Evolutionary conservation across 305 asterid species (phyloP).

Genomic region (Plantago coronopus): DNA sequence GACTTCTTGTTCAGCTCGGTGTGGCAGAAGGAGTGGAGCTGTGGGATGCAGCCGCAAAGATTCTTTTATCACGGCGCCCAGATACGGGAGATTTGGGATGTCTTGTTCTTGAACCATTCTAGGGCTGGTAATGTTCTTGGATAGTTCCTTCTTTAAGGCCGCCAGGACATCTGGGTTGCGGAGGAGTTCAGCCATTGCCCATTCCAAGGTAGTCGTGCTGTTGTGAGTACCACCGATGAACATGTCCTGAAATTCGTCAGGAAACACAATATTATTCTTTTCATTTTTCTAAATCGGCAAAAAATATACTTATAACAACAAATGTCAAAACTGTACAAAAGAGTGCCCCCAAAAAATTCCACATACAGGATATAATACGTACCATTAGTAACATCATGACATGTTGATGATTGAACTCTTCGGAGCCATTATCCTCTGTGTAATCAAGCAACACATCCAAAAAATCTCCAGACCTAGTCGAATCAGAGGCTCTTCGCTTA

Average conservation of each 20-base stretch:
- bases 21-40: slow-evolving; percentile 27
- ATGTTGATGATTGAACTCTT: slow-evolving; percentile 11
- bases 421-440: slow-evolving; percentile 15
- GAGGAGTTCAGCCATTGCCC: slow-evolving; percentile 30
- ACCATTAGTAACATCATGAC: slow-evolving; percentile 28
- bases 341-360: no score
- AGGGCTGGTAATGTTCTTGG: no score
- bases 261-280: no score
- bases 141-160: no score
- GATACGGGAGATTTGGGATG: slow-evolving; percentile 14
- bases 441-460: slow-evolving; percentile 29
- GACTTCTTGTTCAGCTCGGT: slow-evolving; percentile 13
- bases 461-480: slow-evolving; percentile 16
- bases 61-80: slow-evolving; percentile 22
- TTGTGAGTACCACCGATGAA: slow-evolving; percentile 26
- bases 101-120: slow-evolving; percentile 19
- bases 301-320: no score
- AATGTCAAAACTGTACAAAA: no score
- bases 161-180: slow-evolving; percentile 14
- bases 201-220: slow-evolving; percentile 23
- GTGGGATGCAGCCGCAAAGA: slow-evolving; percentile 25
- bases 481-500: not conserved
- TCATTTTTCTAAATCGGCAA: no score
- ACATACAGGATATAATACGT: no score
- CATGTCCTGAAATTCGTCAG: slow-evolving; percentile 21